Base-by-base conservation (phyloP, 164 flowering plant species). In the Hamamelis virginiana region DNA sequence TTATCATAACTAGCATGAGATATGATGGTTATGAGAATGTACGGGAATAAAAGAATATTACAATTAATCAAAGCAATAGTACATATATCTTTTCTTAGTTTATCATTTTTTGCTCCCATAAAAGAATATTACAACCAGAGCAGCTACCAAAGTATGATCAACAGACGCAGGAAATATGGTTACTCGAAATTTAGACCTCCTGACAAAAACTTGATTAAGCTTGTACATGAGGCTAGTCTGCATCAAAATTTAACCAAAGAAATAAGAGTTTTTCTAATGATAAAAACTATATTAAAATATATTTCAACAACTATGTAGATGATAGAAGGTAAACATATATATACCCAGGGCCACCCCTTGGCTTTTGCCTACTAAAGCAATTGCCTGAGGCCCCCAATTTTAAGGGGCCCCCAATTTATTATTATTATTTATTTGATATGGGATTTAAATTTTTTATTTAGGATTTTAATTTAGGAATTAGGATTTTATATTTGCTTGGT, bases 211-310 rank as follows among this genome's bases (percentile, higher is more conserved):
- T 78, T 89, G 85, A 78, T 82, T 84, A 55, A 92, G 91, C 88
- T 86, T 87, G 87, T 88, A 80, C 87, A 91, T 80, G 0, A 89
- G 83, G 76, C 87, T 88, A 26, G 86, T 87, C 93, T 91, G 88
- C 85, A 85, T 50, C 13, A 33, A 63, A 64, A 44, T 21, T 46
- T 63, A 22, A 45, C n/a, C 21, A 63, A 21, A 46, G 18, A n/a
- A 59, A 33, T 12, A 61, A 1, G 27, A 0, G 43, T 27, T 59
- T 28, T 27, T 9, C 44, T 16, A 18, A 53, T 53, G 6, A 22
- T 55, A 56, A 14, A 48, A 11, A 19, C 16, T 18, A 23, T 65
- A 50, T 22, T 56, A 26, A 16, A 26, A 28, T n/a, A 14, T 9
- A 28, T 16, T 28, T 59, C 46, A 16, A 9, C 23, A 59, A 59